Percentiles rank a stretch among this genome's conserved stretches.
phyloP scores from a whole-genome alignment of 129 eudicot genomes.

The Rutidosis leptorrhynchoides region DNA sequence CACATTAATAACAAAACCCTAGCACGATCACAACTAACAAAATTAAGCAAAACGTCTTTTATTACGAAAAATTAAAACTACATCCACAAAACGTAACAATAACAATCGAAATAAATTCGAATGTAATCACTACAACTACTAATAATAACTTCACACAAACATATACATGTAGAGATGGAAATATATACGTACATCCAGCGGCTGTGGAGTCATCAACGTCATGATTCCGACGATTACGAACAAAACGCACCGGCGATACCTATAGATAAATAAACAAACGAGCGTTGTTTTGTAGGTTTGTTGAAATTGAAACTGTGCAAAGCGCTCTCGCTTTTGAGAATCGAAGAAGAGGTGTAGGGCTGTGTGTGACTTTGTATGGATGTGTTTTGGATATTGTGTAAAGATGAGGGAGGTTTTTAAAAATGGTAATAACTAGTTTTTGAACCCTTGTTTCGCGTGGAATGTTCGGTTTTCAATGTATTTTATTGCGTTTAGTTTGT shows the following conservation, averaged over 20 bases:
- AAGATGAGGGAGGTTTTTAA: conserved; percentile 17
- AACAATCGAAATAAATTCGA: conserved; percentile 3
- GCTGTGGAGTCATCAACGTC: conserved; percentile 87
- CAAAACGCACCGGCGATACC: conserved; percentile 23
- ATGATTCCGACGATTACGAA: conserved; percentile 49
- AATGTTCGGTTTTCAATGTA: too few species aligned
- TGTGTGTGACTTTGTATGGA: conserved; percentile 23
- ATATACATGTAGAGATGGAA: background rate
- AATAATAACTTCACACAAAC: conserved; percentile 19
- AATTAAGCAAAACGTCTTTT: conserved; percentile 4
- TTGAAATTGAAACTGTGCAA: conserved; percentile 19
- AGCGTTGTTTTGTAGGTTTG: background rate
- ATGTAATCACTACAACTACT: conserved; percentile 11
- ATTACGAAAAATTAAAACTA: background rate
- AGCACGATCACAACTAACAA: conserved; percentile 33
- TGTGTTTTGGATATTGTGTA: conserved; percentile 13
- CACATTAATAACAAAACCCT: conserved; percentile 33
- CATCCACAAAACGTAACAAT: background rate
- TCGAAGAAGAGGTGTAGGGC: conserved; percentile 18
- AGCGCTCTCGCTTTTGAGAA: conserved; percentile 29
- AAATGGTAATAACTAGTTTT: too few species aligned
- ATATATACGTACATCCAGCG: conserved; percentile 61
- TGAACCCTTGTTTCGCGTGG: too few species aligned
- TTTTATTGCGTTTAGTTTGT: too few species aligned
- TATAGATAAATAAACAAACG: conserved; percentile 10